These are phyloP conservation scores for Agaricus sinodeliciosus DNA, from an alignment of 768 basidiomycete genomes.

Conservation along the genomic window DNA sequence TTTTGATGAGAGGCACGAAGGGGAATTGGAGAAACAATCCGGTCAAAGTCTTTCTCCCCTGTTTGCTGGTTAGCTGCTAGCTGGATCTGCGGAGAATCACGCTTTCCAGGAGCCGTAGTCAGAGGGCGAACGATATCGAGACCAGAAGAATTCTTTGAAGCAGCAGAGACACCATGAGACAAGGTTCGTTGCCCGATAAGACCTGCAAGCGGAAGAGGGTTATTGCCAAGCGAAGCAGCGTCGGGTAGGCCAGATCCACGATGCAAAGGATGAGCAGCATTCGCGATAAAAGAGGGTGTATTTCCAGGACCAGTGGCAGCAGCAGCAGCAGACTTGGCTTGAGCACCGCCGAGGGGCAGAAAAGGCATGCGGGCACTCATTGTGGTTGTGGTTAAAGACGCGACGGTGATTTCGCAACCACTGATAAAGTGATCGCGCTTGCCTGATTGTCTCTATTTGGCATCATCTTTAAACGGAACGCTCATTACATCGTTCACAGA, in stretches of 20 bases:
- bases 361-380: conserved; percentile 9
- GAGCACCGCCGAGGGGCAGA: not conserved
- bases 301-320: not conserved
- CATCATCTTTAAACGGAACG: not conserved
- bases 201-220: not conserved
- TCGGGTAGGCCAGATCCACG: not conserved
- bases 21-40: not conserved
- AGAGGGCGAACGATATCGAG: conserved; percentile 1
- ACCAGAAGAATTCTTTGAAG: not conserved
- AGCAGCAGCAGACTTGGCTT: not conserved
- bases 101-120: not conserved
- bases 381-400: not conserved
- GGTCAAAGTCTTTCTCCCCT: not conserved
- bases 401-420: too few relatives aligned
- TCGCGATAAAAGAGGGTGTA: not conserved
- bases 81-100: not conserved
- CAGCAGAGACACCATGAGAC: not conserved
- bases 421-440: not conserved
- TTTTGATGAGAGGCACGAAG: not conserved
- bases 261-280: not conserved
- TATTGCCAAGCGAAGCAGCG: too few relatives aligned
- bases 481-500: not conserved
- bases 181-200: not conserved
- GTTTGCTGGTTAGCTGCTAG: not conserved
- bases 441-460: not conserved